These are phyloP conservation scores for Kwoniella dendrophila DNA, from an alignment of 768 basidiomycete genomes.

Conservation along the genomic window DNA sequence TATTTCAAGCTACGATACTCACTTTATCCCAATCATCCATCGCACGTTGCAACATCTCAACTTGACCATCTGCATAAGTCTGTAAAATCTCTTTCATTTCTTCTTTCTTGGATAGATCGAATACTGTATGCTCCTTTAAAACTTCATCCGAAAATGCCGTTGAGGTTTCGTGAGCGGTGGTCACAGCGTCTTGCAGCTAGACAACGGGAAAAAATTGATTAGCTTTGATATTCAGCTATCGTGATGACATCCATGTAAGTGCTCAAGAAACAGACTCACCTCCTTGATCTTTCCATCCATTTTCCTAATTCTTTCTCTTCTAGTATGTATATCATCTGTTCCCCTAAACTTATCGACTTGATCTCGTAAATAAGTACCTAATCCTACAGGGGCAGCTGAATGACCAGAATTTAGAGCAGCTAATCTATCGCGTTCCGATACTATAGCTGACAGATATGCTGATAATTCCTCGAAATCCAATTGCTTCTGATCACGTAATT, in stretches of 20 bases:
- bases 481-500: conserved; percentile 96
- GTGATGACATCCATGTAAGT: neutral
- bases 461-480: conserved; percentile 97
- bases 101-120: conserved; percentile 84
- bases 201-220: neutral
- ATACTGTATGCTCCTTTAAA: conserved; percentile 82
- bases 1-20: conserved; percentile 11
- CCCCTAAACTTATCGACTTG: conserved; percentile 88
- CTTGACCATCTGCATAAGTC: conserved; percentile 87
- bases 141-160: conserved; percentile 97
- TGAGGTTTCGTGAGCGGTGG: conserved; percentile 90
- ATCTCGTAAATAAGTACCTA: conserved; percentile 88
- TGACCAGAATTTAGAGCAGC: conserved; percentile 87
- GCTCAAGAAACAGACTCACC: conserved; percentile 59
- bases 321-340: conserved; percentile 85
- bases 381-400: conserved; percentile 70
- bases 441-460: conserved; percentile 90
- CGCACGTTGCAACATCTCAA: conserved; percentile 91
- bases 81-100: conserved; percentile 97
- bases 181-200: conserved; percentile 94
- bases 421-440: conserved; percentile 86
- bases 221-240: neutral
- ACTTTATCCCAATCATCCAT: conserved; percentile 95
- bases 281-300: conserved; percentile 94
- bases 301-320: conserved; percentile 91